These are phyloP conservation scores for Alternaria solani DNA, from an alignment of 2,329 filamentous ascomycete genomes.

Conservation along the genomic window DNA sequence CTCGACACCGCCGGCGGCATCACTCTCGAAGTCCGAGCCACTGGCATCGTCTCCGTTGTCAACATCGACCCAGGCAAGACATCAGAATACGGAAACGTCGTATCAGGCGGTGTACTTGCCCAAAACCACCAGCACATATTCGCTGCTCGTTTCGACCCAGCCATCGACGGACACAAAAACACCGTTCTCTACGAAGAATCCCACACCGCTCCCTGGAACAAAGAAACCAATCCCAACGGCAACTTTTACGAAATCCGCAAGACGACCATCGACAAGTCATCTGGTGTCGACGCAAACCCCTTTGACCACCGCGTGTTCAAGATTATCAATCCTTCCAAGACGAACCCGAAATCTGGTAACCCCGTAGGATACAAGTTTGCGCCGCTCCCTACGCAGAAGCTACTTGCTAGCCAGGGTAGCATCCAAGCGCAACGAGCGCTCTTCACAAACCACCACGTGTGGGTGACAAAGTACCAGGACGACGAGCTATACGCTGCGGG, in stretches of 20 bases:
- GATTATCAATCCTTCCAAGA: constrained; percentile 59
- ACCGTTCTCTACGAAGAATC: constrained; percentile 64
- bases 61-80: constrained; percentile 67
- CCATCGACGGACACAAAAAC: constrained; percentile 65
- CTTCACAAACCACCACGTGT: constrained; percentile 62
- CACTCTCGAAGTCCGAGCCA: constrained; percentile 69
- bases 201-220: constrained; percentile 58
- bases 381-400: constrained; percentile 58
- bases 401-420: constrained; percentile 57
- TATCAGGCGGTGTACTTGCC: constrained; percentile 69
- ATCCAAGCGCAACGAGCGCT: constrained; percentile 57
- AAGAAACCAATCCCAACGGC: constrained; percentile 66
- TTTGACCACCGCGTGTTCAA: constrained; percentile 64
- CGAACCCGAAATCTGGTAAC: constrained; percentile 56
- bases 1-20: constrained; percentile 71
- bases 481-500: constrained; percentile 61
- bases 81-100: constrained; percentile 66
- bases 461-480: constrained; percentile 63
- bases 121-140: constrained; percentile 78
- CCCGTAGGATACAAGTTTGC: constrained; percentile 60
- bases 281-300: constrained; percentile 63
- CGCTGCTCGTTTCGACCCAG: constrained; percentile 64
- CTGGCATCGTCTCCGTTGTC: constrained; percentile 70
- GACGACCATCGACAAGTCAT: constrained; percentile 56
- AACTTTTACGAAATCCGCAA: constrained; percentile 67